Percentiles rank a stretch among this genome's conserved stretches.
These are phyloP conservation scores for Tolypocladium album DNA, from an alignment of 2,329 filamentous ascomycete species.

Conservation along the genomic window DNA sequence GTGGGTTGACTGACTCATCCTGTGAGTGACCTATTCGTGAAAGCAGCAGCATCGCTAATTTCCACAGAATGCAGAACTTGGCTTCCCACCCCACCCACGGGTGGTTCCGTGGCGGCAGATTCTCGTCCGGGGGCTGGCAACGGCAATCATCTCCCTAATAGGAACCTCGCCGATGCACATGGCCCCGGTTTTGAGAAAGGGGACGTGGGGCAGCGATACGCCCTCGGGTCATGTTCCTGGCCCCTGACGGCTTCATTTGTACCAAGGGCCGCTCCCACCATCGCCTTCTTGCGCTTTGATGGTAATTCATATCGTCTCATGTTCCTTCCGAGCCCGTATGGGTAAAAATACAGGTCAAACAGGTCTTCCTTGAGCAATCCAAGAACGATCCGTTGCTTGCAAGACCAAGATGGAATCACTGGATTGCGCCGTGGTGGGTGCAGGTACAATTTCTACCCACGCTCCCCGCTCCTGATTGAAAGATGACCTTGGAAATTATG, in stretches of 20 bases:
- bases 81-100: neutral
- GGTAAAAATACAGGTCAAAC: neutral
- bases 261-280: neutral
- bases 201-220: neutral
- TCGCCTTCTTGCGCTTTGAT: neutral
- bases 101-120: neutral
- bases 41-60: neutral
- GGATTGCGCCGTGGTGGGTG: slow-evolving; percentile 38
- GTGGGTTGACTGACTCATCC: neutral
- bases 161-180: neutral
- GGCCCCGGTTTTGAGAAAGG: neutral
- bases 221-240: neutral
- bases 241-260: neutral
- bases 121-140: neutral
- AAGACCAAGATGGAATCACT: slow-evolving; percentile 24
- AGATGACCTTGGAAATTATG: neutral
- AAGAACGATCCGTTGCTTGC: neutral
- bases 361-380: neutral
- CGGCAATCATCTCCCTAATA: neutral
- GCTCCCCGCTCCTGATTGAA: neutral
- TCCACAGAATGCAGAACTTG: neutral
- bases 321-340: neutral
- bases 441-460: slow-evolving; percentile 27
- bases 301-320: no score
- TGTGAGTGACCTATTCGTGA: neutral